phyloP scores from a whole-genome alignment of 2,329 filamentous ascomycete genomes.

The Epichloe sylvatica region DNA sequence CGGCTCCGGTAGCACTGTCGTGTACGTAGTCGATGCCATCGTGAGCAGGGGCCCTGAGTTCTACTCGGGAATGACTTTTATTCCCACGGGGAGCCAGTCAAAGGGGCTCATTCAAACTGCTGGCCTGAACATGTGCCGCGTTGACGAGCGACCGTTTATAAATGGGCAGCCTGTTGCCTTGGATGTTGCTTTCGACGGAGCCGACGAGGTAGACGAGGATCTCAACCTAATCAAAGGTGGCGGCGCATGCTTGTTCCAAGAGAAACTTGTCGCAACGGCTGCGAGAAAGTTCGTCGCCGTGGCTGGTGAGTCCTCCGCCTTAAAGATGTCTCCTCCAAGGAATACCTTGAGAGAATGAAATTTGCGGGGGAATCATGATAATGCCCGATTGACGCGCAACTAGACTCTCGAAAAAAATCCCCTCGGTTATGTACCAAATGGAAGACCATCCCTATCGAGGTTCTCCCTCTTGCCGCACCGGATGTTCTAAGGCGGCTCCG shows the following conservation, averaged over 20 bases:
- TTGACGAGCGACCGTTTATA: constrained; percentile 53
- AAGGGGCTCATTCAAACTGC: constrained; percentile 72
- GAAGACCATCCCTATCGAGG: constrained; percentile 84
- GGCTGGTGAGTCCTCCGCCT: constrained; percentile 43
- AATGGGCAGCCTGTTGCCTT: constrained; percentile 36
- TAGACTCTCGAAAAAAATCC: constrained; percentile 84
- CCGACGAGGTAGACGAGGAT: constrained; percentile 89
- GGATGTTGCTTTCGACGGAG: constrained; percentile 90
- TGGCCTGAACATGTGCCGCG: constrained; percentile 61
- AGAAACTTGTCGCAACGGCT: constrained; percentile 82
- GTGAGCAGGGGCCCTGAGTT: constrained; percentile 40
- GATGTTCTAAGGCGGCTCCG: constrained; percentile 61
- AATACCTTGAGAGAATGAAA: background rate
- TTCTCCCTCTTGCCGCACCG: constrained; percentile 69
- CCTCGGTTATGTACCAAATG: constrained; percentile 59
- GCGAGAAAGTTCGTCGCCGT: constrained; percentile 80
- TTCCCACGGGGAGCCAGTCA: constrained; percentile 85
- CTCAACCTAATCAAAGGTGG: constrained; percentile 97
- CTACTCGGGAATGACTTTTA: constrained; percentile 59
- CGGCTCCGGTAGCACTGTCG: constrained; percentile 67
- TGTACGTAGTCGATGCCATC: constrained; percentile 77
- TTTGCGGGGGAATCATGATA: constrained; percentile 1
- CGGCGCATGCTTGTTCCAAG: constrained; percentile 93
- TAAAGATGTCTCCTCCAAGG: no score
- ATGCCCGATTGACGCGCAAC: background rate